These are phyloP conservation scores for Dioscorea zingiberensis DNA, from an alignment of 106 monocot genomes.

Conservation along the genomic window DNA sequence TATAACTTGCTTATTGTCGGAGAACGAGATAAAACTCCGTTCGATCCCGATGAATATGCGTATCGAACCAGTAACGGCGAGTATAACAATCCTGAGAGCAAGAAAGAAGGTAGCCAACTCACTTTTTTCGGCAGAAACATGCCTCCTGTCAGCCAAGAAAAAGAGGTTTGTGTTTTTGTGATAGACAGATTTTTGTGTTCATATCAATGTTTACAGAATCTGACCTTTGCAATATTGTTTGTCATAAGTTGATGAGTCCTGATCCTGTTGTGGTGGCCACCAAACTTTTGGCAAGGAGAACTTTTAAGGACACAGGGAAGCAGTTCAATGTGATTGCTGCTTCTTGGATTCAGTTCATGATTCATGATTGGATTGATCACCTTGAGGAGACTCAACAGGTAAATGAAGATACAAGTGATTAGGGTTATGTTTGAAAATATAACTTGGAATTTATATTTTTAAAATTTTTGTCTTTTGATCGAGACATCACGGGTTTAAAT, in stretches of 20 bases:
- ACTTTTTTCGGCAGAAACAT: conserved; percentile 61
- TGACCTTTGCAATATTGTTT: too few species aligned
- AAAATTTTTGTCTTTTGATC: too few species aligned
- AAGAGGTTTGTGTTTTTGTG: conserved; percentile 26
- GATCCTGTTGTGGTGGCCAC: conserved; percentile 53
- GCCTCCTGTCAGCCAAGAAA: conserved; percentile 18
- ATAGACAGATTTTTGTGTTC: neutral
- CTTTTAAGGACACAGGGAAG: conserved; percentile 47
- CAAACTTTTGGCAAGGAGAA: conserved; percentile 39
- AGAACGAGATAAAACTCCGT: conserved; percentile 3
- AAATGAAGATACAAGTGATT: neutral
- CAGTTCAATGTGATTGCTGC: conserved; percentile 64
- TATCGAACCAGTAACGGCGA: conserved; percentile 37
- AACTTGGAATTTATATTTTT: too few species aligned
- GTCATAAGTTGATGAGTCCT: conserved; percentile 37
- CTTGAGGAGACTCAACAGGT: conserved; percentile 56
- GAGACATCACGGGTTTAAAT: too few species aligned
- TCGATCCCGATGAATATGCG: conserved; percentile 22
- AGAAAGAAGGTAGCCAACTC: conserved; percentile 22
- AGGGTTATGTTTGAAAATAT: too few species aligned
- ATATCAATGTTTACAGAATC: too few species aligned
- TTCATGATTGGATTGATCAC: conserved; percentile 72
- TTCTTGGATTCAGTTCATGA: conserved; percentile 72
- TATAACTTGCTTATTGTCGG: conserved; percentile 52
- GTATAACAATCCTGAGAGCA: conserved; percentile 40